A percentile compares a stretch with the other conserved stretches of the same genome.
Evolutionary conservation across 371 early-diverging fungal species (phyloP).

Genomic region (Mucor racemosus): DNA sequence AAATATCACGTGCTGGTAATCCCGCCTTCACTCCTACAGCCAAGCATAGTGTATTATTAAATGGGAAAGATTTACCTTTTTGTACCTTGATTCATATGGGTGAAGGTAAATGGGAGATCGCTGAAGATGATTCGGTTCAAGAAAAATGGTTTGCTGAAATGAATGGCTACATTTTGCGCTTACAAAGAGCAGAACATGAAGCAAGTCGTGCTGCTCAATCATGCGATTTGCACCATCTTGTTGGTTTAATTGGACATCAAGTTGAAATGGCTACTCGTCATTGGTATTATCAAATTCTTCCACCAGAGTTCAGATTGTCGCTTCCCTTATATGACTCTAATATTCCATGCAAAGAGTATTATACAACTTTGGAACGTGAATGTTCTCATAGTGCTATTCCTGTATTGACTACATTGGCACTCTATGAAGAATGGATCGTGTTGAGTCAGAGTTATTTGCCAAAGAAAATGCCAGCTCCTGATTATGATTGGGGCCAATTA

Average conservation of each 20-base stretch:
- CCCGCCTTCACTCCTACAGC: not conserved
- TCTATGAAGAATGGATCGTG: conserved; percentile 34
- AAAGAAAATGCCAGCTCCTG: conserved; percentile 5
- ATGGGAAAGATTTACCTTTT: conserved; percentile 21
- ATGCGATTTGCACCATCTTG: conserved; percentile 24
- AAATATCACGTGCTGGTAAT: conserved; percentile 15
- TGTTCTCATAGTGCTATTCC: conserved; percentile 31
- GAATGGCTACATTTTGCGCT: conserved; percentile 20
- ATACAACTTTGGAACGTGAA: conserved; percentile 25
- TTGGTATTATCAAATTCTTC: conserved; percentile 43
- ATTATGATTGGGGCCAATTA: conserved; percentile 20
- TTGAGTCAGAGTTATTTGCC: conserved; percentile 26
- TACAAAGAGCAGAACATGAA: conserved; percentile 22
- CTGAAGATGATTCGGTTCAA: conserved; percentile 22
- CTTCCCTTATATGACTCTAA: conserved; percentile 40
- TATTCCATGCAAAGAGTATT: conserved; percentile 15
- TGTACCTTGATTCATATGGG: conserved; percentile 22
- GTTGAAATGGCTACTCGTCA: conserved; percentile 45
- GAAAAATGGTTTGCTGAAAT: conserved; percentile 26
- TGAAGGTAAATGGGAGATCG: conserved; percentile 25
- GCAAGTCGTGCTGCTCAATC: conserved; percentile 24
- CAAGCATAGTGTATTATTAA: not conserved
- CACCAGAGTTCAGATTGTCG: conserved; percentile 31
- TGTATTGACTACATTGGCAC: conserved; percentile 36
- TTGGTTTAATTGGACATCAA: conserved; percentile 37